Percentiles rank a stretch among this genome's conserved stretches.
phyloP scores from a whole-genome alignment of 1,284 basidiomycete genomes.

The Rhodotorula glutinis region DNA sequence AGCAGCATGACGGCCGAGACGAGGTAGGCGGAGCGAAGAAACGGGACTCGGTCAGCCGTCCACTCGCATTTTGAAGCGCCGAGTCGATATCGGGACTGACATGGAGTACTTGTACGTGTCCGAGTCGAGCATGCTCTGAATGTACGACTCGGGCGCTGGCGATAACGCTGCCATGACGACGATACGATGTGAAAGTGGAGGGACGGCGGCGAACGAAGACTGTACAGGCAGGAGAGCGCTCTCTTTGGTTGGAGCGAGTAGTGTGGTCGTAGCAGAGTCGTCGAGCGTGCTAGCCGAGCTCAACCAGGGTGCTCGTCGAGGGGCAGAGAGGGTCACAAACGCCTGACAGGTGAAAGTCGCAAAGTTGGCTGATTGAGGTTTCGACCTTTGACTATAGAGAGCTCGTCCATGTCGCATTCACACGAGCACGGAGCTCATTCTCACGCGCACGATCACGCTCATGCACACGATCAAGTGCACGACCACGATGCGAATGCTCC shows the following conservation, averaged over 20 bases:
- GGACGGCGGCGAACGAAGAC: too few species aligned
- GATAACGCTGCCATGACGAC: slow-evolving; percentile 9
- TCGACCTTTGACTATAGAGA: too few species aligned
- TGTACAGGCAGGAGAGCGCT: too few species aligned
- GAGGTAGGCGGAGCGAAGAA: too few species aligned
- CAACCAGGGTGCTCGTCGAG: too few species aligned
- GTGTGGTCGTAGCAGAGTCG: too few species aligned
- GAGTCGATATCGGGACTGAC: slow-evolving; percentile 45
- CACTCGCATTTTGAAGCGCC: not conserved
- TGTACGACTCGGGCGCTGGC: slow-evolving; percentile 18
- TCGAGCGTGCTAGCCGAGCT: too few species aligned
- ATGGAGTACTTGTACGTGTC: slow-evolving; percentile 98
- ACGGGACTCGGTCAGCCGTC: not conserved
- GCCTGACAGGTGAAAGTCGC: not conserved
- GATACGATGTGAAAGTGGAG: too few species aligned
- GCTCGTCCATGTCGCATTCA: not conserved
- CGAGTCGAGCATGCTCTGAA: slow-evolving; percentile 68
- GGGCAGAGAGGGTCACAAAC: not conserved
- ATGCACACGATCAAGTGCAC: slow-evolving; percentile 46
- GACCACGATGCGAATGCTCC: slow-evolving; percentile 37
- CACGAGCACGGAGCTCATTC: not conserved
- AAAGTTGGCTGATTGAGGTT: too few species aligned
- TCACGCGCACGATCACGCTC: slow-evolving; percentile 43
- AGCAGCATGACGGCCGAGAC: not conserved
- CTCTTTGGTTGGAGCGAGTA: too few species aligned